These are phyloP conservation scores for Podaxis sp. DNA, from an alignment of 768 basidiomycete species.

Conservation along the genomic window DNA sequence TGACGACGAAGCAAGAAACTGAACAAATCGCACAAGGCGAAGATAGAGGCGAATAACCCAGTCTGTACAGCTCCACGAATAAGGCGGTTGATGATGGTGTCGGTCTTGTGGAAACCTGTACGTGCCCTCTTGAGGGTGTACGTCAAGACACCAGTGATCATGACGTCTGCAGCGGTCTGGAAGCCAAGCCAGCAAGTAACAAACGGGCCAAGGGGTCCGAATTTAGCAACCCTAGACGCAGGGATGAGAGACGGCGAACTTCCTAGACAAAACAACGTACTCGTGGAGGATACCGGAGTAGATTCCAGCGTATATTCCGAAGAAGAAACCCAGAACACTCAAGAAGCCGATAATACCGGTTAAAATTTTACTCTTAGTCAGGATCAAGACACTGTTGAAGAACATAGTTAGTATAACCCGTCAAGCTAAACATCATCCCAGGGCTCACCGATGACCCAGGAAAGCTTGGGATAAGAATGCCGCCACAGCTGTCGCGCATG, in stretches of 20 bases:
- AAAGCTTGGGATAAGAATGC: constrained; percentile 51
- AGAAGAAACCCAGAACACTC: constrained; percentile 37
- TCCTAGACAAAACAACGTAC: constrained; percentile 27
- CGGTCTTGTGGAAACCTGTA: constrained; percentile 51
- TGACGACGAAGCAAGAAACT: constrained; percentile 34
- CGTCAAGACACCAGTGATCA: constrained; percentile 31
- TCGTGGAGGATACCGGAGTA: constrained; percentile 38
- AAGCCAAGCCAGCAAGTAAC: constrained; percentile 34
- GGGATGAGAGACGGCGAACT: constrained; percentile 22
- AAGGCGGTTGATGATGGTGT: constrained; percentile 50
- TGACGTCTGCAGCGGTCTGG: constrained; percentile 37
- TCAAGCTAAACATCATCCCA: not conserved
- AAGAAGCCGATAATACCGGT: constrained; percentile 33
- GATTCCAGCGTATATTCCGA: constrained; percentile 42
- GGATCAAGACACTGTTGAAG: constrained; percentile 28
- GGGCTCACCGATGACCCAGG: constrained; percentile 40
- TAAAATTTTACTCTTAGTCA: constrained; percentile 35
- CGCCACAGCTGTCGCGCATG: constrained; percentile 36
- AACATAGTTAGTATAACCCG: not conserved
- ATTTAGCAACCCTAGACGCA: constrained; percentile 31
- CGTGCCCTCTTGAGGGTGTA: constrained; percentile 34
- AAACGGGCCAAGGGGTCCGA: constrained; percentile 31
- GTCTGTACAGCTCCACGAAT: constrained; percentile 57
- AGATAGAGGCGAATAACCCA: constrained; percentile 48
- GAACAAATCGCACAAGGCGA: constrained; percentile 50